Conservation (phyloP, 768 basidiomycete genomes). For the Collybia nuda region DNA sequence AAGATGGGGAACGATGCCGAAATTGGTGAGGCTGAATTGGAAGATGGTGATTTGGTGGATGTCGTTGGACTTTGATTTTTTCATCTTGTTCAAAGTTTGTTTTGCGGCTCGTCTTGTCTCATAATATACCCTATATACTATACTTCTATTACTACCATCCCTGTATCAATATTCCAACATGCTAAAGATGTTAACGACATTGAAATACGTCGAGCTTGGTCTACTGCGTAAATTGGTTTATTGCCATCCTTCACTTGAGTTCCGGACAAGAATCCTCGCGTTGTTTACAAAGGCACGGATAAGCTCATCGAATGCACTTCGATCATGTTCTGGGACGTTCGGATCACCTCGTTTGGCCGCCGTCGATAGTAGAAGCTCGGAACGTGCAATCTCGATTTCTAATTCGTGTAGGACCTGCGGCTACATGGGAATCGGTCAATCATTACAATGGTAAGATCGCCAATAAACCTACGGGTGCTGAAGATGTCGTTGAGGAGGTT, state of each 20-base stretch:
- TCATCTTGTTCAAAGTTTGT: slow-evolving; percentile 3
- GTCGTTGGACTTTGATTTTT: slow-evolving; percentile 55
- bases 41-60: slow-evolving; percentile 81
- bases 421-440: slow-evolving; percentile 27
- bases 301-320: slow-evolving; percentile 84
- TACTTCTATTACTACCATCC: not conserved
- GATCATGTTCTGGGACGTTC: slow-evolving; percentile 59
- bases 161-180: not conserved
- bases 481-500: slow-evolving; percentile 48
- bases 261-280: slow-evolving; percentile 83
- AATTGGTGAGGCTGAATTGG: slow-evolving; percentile 69
- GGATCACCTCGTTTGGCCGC: slow-evolving; percentile 69
- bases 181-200: not conserved
- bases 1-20: slow-evolving; percentile 55
- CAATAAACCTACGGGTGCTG: slow-evolving; percentile 46
- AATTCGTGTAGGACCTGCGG: slow-evolving; percentile 77
- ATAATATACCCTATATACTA: not conserved
- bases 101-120: slow-evolving; percentile 5
- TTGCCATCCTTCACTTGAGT: slow-evolving; percentile 57
- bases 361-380: slow-evolving; percentile 67
- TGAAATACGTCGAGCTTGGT: not conserved
- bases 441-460: not conserved
- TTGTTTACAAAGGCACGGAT: slow-evolving; percentile 94
- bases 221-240: slow-evolving; percentile 11
- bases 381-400: slow-evolving; percentile 82